phyloP scores from a whole-genome alignment of 2,329 filamentous ascomycete genomes.

The Aspergillus alliaceus region DNA sequence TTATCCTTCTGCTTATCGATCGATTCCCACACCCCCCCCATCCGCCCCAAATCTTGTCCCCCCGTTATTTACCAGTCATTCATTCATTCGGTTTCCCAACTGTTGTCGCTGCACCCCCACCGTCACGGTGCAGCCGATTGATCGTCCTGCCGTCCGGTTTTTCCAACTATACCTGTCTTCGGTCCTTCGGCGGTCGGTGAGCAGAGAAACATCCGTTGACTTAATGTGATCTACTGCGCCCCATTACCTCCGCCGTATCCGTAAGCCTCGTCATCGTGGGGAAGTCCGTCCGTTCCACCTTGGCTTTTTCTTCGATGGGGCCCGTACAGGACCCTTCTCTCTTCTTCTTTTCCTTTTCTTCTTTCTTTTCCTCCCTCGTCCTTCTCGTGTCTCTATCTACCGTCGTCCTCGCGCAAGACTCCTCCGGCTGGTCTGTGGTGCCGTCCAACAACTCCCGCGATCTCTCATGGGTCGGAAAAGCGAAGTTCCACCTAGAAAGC shows the following conservation, averaged over 20 bases:
- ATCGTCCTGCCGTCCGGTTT: background rate
- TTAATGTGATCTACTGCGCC: conserved; percentile 20
- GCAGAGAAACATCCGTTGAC: conserved; percentile 15
- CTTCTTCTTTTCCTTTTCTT: conserved; percentile 8
- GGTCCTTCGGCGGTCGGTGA: too few relatives aligned
- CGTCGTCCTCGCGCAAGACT: conserved; percentile 14
- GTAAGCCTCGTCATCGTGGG: conserved; percentile 26
- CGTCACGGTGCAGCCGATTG: background rate
- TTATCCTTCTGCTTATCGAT: background rate
- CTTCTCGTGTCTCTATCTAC: conserved; percentile 12
- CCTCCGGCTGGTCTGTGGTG: conserved; percentile 21
- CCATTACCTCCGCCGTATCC: conserved; percentile 22
- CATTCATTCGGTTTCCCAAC: too few relatives aligned
- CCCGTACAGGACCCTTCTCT: conserved; percentile 12
- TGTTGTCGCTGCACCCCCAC: background rate
- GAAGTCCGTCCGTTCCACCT: conserved; percentile 16
- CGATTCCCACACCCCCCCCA: background rate
- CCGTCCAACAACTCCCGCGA: conserved; percentile 33
- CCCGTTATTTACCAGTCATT: background rate
- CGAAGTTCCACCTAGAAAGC: conserved; percentile 25
- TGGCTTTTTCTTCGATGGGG: conserved; percentile 15
- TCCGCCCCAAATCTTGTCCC: background rate
- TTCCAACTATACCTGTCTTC: background rate
- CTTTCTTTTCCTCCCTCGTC: conserved; percentile 10
- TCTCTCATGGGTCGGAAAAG: conserved; percentile 19